Conservation (phyloP, 1,284 basidiomycete genomes). For the Apiotrichum siamense region DNA sequence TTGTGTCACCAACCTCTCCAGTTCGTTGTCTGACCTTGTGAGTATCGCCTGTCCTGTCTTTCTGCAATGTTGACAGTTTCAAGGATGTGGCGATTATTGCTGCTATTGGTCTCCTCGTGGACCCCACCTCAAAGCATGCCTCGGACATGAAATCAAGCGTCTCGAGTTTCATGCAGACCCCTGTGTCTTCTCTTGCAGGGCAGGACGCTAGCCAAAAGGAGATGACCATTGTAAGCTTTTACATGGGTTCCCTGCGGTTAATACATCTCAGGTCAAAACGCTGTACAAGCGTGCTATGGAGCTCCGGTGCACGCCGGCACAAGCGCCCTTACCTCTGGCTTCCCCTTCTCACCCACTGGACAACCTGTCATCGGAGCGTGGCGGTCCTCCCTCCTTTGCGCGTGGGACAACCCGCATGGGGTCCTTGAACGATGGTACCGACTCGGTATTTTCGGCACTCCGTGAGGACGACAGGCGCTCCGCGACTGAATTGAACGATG, state of each 20-base stretch:
- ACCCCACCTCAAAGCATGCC: conserved; percentile 26
- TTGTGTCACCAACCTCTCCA: conserved; percentile 35
- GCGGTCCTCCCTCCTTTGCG: not conserved
- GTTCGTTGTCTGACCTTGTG: conserved; percentile 44
- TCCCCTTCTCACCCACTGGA: conserved; percentile 10
- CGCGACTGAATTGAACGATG: no score
- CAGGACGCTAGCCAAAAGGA: conserved; percentile 40
- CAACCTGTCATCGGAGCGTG: conserved; percentile 28
- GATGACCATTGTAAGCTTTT: conserved; percentile 41
- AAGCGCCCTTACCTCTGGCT: not conserved
- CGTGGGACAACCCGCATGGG: no score
- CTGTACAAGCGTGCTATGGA: conserved; percentile 33
- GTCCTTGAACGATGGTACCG: no score
- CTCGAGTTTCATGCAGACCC: conserved; percentile 35
- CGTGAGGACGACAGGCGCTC: no score
- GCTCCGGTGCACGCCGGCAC: conserved; percentile 11
- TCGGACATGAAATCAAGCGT: conserved; percentile 40
- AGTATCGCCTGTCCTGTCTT: conserved; percentile 9
- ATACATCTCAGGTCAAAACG: conserved; percentile 29
- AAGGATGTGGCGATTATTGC: conserved; percentile 46
- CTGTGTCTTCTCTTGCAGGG: conserved; percentile 27
- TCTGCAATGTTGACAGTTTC: not conserved
- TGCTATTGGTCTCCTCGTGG: conserved; percentile 40
- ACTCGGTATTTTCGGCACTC: no score
- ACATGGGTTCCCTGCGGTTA: not conserved